These are phyloP conservation scores for Torulaspora indica DNA, from an alignment of 805 yeast genomes.

Conservation along the genomic window DNA sequence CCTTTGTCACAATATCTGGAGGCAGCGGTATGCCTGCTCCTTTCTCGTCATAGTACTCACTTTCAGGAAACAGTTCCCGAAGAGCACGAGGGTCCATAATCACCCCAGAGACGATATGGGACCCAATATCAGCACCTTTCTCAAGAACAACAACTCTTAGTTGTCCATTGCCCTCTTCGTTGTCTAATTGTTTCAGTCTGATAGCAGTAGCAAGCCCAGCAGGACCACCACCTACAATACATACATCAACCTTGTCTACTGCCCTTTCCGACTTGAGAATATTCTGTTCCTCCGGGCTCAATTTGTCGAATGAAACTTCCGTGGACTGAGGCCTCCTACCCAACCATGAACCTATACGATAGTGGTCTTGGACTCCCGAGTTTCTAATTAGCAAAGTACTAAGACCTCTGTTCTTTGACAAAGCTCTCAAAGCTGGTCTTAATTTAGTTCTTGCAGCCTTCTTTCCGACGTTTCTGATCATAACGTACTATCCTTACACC, in stretches of 20 bases:
- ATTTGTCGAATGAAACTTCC: constrained; percentile 17
- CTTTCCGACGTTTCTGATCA: constrained; percentile 3
- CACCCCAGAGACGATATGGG: constrained; percentile 90
- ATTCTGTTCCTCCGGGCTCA: constrained; percentile 44
- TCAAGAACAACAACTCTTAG: constrained; percentile 85
- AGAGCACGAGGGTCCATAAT: constrained; percentile 88
- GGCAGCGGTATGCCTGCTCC: constrained; percentile 73
- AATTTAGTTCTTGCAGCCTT: neutral
- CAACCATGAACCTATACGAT: constrained; percentile 6
- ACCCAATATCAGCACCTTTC: constrained; percentile 89
- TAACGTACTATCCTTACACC: too few species aligned
- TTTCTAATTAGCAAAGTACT: neutral
- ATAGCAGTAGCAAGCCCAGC: constrained; percentile 96
- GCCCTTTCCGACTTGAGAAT: constrained; percentile 62
- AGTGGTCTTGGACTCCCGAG: neutral
- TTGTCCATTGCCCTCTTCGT: constrained; percentile 55
- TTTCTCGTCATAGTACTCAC: constrained; percentile 47
- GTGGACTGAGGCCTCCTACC: constrained; percentile 2
- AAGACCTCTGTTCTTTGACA: constrained; percentile 2
- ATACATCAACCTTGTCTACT: constrained; percentile 83
- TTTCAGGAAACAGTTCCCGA: constrained; percentile 73
- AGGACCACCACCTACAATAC: constrained; percentile 97
- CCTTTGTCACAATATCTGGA: constrained; percentile 66
- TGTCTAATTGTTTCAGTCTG: constrained; percentile 76
- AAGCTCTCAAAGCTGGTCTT: neutral